Conservation (phyloP, 495 filamentous ascomycete genomes). For the Aspergillus mulundensis region DNA sequence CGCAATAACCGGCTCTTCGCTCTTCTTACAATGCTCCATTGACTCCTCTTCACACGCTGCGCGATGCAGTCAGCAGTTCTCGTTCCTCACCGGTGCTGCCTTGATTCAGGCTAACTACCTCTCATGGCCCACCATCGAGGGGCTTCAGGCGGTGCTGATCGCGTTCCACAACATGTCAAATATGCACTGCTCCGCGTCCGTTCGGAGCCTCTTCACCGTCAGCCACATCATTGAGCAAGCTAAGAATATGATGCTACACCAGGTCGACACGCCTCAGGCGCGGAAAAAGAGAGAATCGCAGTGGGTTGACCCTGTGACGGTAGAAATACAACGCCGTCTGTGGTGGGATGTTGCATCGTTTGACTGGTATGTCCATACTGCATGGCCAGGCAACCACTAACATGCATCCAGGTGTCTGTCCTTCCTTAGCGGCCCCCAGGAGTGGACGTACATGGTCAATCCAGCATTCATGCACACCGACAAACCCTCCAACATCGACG, state of each 20-base stretch:
- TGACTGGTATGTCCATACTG: constrained; percentile 42
- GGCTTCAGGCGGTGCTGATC: constrained; percentile 44
- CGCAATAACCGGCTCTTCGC: constrained; percentile 33
- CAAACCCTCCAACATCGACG: constrained; percentile 33
- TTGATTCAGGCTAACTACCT: constrained; percentile 34
- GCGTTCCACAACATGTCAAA: constrained; percentile 31
- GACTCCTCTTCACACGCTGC: constrained; percentile 27
- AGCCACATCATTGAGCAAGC: constrained; percentile 33
- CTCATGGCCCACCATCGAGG: constrained; percentile 38
- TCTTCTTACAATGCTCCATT: constrained; percentile 29
- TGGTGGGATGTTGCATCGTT: constrained; percentile 46
- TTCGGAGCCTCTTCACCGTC: constrained; percentile 32
- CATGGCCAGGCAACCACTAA: too few species aligned
- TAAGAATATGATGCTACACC: constrained; percentile 42
- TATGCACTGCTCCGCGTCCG: constrained; percentile 22
- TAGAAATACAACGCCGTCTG: constrained; percentile 38
- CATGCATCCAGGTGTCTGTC: constrained; percentile 26
- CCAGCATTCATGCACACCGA: constrained; percentile 42
- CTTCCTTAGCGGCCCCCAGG: constrained; percentile 45
- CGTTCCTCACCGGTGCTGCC: constrained; percentile 30
- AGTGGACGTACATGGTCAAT: constrained; percentile 44
- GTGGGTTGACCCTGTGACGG: constrained; percentile 19
- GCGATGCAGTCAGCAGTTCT: constrained; percentile 23
- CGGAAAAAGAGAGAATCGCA: constrained; percentile 14
- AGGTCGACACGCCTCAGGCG: constrained; percentile 29